Base-by-base conservation (phyloP, 768 basidiomycete genomes). In the Trametes cinnabarina region DNA sequence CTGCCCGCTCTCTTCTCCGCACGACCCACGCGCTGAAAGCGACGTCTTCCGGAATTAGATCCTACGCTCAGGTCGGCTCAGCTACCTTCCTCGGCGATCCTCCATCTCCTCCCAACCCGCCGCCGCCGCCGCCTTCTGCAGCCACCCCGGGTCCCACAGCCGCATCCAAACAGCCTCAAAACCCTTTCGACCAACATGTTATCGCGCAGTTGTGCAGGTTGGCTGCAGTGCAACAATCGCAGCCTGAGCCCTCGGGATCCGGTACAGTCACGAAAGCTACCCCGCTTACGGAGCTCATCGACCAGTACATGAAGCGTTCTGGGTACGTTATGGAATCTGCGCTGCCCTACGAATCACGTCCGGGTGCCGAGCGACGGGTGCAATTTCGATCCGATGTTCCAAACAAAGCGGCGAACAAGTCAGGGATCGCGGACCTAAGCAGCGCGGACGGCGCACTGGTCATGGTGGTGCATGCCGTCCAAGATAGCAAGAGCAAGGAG, bases 311-410 rank as follows among this genome's bases (percentile, higher is more conserved):
- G 15, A 66, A 73, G 23, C 68, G 70, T 30, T 68, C 77, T 28
- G 79, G 80, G 15, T 71, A 66, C 28, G 73, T 83, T 6, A 71
- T 84, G 10, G 66, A 71, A 23, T 55, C 69, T 5, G 61, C 76
- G 0, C 71, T 86, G 8, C 73, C 77, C 4, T 83, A 85, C 62
- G 82, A 85, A 57, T 76, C 82, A n/a, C 72, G 72, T 3, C 82
- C 82, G 2, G 44, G 67, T 3, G 60, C 60, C 5, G 57, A 61
- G 8, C 65, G 79, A 4, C 68, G 68, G 7, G 61, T 70, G 25
- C 63, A 69, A 32, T 69, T 68, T 51, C n/a, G n/a, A n/a, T 64
- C 63, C 22, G 56, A 53, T 15, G 35, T 51, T 32, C 58, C 46
- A 11, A 41, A 47, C 22, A 17, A 35, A 9, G 17, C 32, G 4